A percentile compares a stretch with the other conserved stretches of the same genome.
Evolutionary conservation across 352 stramenopile genomes (phyloP).

Genomic region (Pythium scleroteichum): DNA sequence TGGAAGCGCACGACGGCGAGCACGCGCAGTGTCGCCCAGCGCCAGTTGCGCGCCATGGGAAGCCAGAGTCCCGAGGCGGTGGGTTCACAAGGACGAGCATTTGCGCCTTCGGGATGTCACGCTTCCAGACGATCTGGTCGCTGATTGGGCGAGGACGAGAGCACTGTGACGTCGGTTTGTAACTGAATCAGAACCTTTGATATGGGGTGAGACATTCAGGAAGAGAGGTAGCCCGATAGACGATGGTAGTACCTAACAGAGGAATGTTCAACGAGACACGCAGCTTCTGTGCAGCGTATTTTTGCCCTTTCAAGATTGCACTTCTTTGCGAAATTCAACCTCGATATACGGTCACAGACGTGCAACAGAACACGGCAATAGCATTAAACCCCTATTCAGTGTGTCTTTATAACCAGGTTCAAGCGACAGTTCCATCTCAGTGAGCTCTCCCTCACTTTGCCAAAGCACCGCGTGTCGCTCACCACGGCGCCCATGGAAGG

Average conservation of each 20-base stretch:
- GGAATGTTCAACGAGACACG: constrained; percentile 13
- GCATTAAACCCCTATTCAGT: too few relatives aligned
- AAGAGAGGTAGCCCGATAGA: not conserved
- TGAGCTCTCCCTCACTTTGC: not conserved
- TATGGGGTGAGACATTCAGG: not conserved
- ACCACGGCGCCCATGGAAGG: not conserved
- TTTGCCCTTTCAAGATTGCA: constrained; percentile 27
- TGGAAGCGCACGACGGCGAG: constrained; percentile 19
- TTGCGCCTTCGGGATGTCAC: not conserved
- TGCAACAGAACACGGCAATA: too few relatives aligned
- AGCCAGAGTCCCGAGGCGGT: not conserved
- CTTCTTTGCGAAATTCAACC: constrained; percentile 29
- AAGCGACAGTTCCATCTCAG: constrained; percentile 11
- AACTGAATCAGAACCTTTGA: not conserved
- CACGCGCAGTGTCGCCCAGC: constrained; percentile 13
- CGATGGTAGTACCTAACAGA: not conserved
- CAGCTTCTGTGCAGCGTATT: constrained; percentile 7
- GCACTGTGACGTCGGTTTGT: not conserved
- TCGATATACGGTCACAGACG: constrained; percentile 7
- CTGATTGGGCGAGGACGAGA: constrained; percentile 16
- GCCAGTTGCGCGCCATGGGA: constrained; percentile 12
- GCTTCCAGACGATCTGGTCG: constrained; percentile 14
- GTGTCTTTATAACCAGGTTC: constrained; percentile 7
- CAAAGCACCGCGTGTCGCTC: constrained; percentile 16
- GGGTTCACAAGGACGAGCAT: not conserved